Conservation (phyloP, 768 basidiomycete genomes). For the Tricholoma terreum region DNA sequence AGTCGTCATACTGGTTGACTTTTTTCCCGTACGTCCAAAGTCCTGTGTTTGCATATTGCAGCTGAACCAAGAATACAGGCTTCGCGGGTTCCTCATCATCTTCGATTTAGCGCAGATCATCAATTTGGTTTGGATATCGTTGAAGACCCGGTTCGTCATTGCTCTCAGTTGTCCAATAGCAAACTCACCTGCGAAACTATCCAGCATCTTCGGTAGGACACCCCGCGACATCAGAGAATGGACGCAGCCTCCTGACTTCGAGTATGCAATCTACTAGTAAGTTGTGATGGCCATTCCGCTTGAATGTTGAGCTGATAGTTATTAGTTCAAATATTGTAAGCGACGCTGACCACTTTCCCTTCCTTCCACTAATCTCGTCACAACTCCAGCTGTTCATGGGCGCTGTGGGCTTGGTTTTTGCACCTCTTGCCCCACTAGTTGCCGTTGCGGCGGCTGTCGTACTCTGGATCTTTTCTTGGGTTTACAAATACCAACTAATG, state of each 20-base stretch:
- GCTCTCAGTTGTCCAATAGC: not conserved
- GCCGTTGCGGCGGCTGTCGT: constrained; percentile 77
- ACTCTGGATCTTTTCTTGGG: constrained; percentile 83
- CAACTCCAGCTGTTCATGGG: constrained; percentile 71
- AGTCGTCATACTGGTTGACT: constrained; percentile 89
- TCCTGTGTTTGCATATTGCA: not conserved
- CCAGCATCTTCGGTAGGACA: constrained; percentile 79
- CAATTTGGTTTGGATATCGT: constrained; percentile 81
- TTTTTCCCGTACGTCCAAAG: constrained; percentile 79
- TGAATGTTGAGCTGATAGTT: constrained; percentile 7
- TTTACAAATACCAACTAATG: constrained; percentile 97
- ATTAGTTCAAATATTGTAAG: constrained; percentile 55
- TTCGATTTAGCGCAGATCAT: constrained; percentile 96
- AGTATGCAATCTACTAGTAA: constrained; percentile 82
- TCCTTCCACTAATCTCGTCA: not conserved
- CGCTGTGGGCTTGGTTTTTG: constrained; percentile 93
- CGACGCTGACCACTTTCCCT: constrained; percentile 7
- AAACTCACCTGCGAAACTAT: constrained; percentile 1
- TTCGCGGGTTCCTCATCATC: constrained; percentile 91
- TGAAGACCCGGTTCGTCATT: constrained; percentile 69
- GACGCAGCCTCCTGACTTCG: constrained; percentile 88
- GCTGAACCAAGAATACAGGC: constrained; percentile 36
- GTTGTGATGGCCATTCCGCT: constrained; percentile 26
- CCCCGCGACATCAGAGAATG: constrained; percentile 88
- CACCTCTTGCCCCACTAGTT: constrained; percentile 91